These are phyloP conservation scores for Trichophyton equinum DNA, from an alignment of 2,329 filamentous ascomycete species.

Conservation along the genomic window DNA sequence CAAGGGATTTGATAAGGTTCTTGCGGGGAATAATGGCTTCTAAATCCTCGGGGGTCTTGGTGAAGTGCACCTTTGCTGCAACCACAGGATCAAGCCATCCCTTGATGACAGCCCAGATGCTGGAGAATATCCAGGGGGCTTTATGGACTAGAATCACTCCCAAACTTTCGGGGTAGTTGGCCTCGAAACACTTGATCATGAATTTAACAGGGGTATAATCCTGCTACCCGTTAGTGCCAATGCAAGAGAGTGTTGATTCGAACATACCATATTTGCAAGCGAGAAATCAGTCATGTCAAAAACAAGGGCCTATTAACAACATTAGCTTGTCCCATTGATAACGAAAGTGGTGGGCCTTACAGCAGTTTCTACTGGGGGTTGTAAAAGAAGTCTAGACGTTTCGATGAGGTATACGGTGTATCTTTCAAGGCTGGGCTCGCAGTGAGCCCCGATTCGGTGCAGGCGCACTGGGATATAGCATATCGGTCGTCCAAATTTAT, in stretches of 20 bases:
- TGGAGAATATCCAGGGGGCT: slow-evolving; percentile 92
- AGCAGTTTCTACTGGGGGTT: slow-evolving; percentile 75
- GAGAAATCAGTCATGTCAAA: slow-evolving; percentile 96
- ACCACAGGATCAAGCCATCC: slow-evolving; percentile 97
- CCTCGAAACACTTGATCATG: slow-evolving; percentile 99
- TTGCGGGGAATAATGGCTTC: slow-evolving; percentile 58
- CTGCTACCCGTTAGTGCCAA: slow-evolving; percentile 27
- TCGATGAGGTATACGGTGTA: slow-evolving; percentile 94
- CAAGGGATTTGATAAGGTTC: slow-evolving; percentile 69
- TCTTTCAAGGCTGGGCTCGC: slow-evolving; percentile 65
- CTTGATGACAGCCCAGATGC: slow-evolving; percentile 91
- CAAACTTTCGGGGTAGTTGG: slow-evolving; percentile 90
- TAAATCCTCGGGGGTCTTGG: slow-evolving; percentile 66
- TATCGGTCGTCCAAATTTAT: slow-evolving; percentile 74
- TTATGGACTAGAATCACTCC: slow-evolving; percentile 89
- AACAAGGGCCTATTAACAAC: slow-evolving; percentile 55
- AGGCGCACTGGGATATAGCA: slow-evolving; percentile 73
- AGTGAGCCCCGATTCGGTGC: slow-evolving; percentile 72
- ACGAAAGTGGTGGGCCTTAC: slow-evolving; percentile 45
- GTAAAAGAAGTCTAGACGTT: slow-evolving; percentile 72
- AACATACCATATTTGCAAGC: slow-evolving; percentile 75
- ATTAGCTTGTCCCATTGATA: not conserved
- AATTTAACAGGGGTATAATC: slow-evolving; percentile 96
- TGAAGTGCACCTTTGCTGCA: slow-evolving; percentile 86
- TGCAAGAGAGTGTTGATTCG: slow-evolving; percentile 3